Conservation (phyloP, 2,329 filamentous ascomycete species). For the Phaeosphaeria sp. region DNA sequence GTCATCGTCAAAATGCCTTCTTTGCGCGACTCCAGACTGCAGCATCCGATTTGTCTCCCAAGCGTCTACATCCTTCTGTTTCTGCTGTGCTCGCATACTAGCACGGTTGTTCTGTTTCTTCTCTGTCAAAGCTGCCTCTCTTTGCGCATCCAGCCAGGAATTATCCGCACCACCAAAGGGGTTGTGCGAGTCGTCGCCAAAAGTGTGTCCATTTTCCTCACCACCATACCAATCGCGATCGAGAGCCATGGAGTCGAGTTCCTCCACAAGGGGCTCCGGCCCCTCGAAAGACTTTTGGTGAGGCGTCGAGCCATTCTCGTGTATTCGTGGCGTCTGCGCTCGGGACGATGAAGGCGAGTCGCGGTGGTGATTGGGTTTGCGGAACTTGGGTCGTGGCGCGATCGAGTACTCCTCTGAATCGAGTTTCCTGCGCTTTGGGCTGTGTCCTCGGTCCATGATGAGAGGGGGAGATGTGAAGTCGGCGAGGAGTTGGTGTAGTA, state of each 20-base stretch:
- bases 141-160: slow-evolving; percentile 76
- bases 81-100: slow-evolving; percentile 78
- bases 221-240: slow-evolving; percentile 94
- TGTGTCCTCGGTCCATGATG: slow-evolving; percentile 52
- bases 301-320: slow-evolving; percentile 46
- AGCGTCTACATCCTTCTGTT: slow-evolving; percentile 92
- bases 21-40: slow-evolving; percentile 91
- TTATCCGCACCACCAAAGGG: slow-evolving; percentile 81
- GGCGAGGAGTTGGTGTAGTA: slow-evolving; percentile 4
- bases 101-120: slow-evolving; percentile 77
- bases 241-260: slow-evolving; percentile 75
- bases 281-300: slow-evolving; percentile 67
- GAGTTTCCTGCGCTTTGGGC: slow-evolving; percentile 71
- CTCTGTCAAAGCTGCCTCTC: slow-evolving; percentile 75
- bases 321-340: slow-evolving; percentile 42
- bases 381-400: slow-evolving; percentile 56
- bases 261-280: slow-evolving; percentile 65
- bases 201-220: slow-evolving; percentile 82
- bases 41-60: slow-evolving; percentile 99
- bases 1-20: slow-evolving; percentile 79
- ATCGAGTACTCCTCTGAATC: slow-evolving; percentile 67
- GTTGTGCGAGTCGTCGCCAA: slow-evolving; percentile 92
- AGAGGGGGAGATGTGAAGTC: background rate
- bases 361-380: slow-evolving; percentile 40
- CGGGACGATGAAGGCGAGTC: slow-evolving; percentile 41